Percentiles rank a stretch among this genome's conserved stretches.
Evolutionary conservation across 306 rosid species (phyloP).

Genomic region (Dryas drummondii): DNA sequence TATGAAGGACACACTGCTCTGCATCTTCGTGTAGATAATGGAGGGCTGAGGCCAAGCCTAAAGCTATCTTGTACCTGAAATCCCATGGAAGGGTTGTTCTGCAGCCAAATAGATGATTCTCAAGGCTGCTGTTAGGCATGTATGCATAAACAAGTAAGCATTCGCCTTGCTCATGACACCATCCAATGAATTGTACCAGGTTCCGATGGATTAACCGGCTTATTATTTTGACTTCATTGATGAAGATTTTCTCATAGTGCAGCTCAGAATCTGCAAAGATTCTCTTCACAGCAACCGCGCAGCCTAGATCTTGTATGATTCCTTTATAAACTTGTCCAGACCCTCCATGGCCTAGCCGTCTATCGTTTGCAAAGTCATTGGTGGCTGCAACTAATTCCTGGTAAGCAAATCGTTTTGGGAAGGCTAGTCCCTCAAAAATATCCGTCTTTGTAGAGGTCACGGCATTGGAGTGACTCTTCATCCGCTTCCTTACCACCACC

Average conservation of each 20-base stretch:
- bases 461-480: background rate
- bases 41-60: conserved; percentile 44
- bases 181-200: conserved; percentile 54
- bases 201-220: conserved; percentile 54
- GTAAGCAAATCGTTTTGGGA: conserved; percentile 48
- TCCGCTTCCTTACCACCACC: background rate
- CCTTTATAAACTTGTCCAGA: conserved; percentile 53
- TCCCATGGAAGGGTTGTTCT: conserved; percentile 37
- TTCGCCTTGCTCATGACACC: conserved; percentile 50
- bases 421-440: conserved; percentile 33
- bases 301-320: conserved; percentile 23
- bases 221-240: conserved; percentile 50
- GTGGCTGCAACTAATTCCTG: conserved; percentile 40
- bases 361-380: conserved; percentile 36
- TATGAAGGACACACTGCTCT: conserved; percentile 51
- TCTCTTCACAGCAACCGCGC: conserved; percentile 48
- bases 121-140: conserved; percentile 61
- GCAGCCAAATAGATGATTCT: conserved; percentile 43
- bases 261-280: conserved; percentile 37
- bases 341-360: conserved; percentile 49
- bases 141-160: conserved; percentile 45
- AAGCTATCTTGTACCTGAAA: conserved; percentile 37
- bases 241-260: conserved; percentile 35
- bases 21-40: conserved; percentile 60
- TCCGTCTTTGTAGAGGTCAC: conserved; percentile 13